Evolutionary conservation across 2,329 filamentous ascomycete species (phyloP), one percentile per base, ranked within the genome.

Genomic region (Penicillium sp.): DNA sequence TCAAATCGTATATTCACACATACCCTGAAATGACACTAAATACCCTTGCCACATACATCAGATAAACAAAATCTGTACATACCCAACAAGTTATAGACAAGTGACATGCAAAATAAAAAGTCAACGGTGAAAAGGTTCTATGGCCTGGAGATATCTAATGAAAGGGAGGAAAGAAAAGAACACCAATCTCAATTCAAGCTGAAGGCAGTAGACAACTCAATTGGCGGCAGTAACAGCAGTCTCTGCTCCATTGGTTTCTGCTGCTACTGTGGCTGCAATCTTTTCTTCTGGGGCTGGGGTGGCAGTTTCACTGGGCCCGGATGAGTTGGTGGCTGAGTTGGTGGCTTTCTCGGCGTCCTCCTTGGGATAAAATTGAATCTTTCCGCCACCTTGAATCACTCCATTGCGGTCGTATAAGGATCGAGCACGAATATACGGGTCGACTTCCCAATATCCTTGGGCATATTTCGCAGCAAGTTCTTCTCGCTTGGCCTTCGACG

Each of bases 361-460:
- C 28, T 47, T 58, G 3, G 81, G 80, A 66, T 95, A 94, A 72
- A 90, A 92, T 35, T 89, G 77, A 45, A 93, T 74, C 66, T 81
- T 81, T 1, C 91, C 92, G 11, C 79, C 84, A 0, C 79, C 74
- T 59, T 83, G 76, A 47, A 97, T 79, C 59, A 94, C 77, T 1
- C 91, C 90, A 12, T 81, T 81, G 59, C 94, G 83, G 71, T 99
- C 94, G 65, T 96, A 97, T 59, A 90, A 74, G n/a, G 86, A 89
- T 66, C 87, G 82, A 12, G 92, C 90, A 40, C 94, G 81, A 28
- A 97, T 71, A 70, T 93, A 96, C 0, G 91, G 91, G 74, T 99
- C 94, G 52, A 97, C 73, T 40, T 81, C 80, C 93, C 94, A 99
- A 76, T 97, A 99, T 64, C 89, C 89, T 48, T 81, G 79, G 60